Evolutionary conservation across 2,329 filamentous ascomycete genomes (phyloP).

Genomic region (Diplodia sapinea): DNA sequence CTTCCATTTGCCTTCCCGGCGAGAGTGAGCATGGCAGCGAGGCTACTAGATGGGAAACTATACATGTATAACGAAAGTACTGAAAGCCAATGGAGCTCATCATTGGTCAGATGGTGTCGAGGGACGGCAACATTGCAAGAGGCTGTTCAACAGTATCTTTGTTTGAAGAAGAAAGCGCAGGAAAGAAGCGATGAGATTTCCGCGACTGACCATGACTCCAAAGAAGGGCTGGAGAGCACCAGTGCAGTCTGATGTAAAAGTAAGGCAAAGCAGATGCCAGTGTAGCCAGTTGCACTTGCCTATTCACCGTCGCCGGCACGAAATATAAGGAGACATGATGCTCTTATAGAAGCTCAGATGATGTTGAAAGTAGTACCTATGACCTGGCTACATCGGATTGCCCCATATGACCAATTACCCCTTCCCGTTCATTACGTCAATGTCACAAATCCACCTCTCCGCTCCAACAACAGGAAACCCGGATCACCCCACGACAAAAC

Average conservation of each 20-base stretch:
- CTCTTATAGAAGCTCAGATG: not conserved
- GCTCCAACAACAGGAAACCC: not conserved
- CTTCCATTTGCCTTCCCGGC: too few species aligned
- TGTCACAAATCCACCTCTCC: too few species aligned
- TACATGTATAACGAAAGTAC: not conserved
- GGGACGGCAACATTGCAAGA: not conserved
- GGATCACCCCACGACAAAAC: not conserved
- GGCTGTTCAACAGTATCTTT: not conserved
- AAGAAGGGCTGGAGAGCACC: too few species aligned
- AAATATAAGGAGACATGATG: not conserved
- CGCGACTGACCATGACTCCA: fast-evolving
- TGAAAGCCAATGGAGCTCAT: not conserved
- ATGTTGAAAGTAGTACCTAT: not conserved
- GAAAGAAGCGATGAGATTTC: not conserved
- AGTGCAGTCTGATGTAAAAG: too few species aligned
- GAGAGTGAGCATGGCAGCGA: too few species aligned
- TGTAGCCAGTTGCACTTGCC: too few species aligned
- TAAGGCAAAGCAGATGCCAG: too few species aligned
- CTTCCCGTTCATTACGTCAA: too few species aligned
- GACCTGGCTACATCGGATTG: not conserved
- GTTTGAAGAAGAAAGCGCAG: not conserved
- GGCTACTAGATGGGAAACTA: not conserved
- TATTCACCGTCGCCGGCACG: not conserved
- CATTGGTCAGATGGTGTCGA: not conserved
- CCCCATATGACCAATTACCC: not conserved